Conservation (phyloP, 108 stramenopile species). For the Pseudonitzschia multistriata region DNA sequence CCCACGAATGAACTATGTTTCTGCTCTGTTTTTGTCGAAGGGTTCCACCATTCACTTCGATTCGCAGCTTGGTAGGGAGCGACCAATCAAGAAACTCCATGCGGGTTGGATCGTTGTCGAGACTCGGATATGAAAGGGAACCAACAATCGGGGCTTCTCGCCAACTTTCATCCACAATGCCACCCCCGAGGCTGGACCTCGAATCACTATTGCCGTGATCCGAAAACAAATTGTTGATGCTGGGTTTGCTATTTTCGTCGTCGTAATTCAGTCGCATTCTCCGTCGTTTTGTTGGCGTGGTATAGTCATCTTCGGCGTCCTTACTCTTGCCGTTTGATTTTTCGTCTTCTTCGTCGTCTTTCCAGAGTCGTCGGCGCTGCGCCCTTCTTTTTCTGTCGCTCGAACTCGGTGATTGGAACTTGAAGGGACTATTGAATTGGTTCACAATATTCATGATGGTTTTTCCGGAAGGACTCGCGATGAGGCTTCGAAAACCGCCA, state of each 20-base stretch:
- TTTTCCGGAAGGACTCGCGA: constrained; percentile 37
- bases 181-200: constrained; percentile 11
- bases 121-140: neutral
- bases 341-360: neutral
- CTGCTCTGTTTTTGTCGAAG: neutral
- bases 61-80: neutral
- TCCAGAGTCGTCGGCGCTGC: constrained; percentile 1
- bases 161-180: constrained; percentile 22
- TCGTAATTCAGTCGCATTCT: constrained; percentile 1
- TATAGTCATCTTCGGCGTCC: neutral
- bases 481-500: neutral
- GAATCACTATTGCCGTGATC: neutral
- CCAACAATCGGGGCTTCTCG: constrained; percentile 21
- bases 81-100: constrained; percentile 17
- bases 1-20: neutral
- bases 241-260: constrained; percentile 10
- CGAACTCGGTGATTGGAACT: constrained; percentile 26
- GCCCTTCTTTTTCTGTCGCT: constrained; percentile 4
- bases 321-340: neutral
- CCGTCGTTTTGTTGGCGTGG: constrained; percentile 12
- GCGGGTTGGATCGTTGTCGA: constrained; percentile 1
- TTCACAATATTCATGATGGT: constrained; percentile 35
- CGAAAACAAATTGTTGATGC: constrained; percentile 10
- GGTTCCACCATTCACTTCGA: constrained; percentile 2
- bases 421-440: constrained; percentile 34